Evolutionary conservation across 2,329 filamentous ascomycete genomes (phyloP), one percentile per base, ranked within the genome.

Genomic region (Stylonectria norvegica): DNA sequence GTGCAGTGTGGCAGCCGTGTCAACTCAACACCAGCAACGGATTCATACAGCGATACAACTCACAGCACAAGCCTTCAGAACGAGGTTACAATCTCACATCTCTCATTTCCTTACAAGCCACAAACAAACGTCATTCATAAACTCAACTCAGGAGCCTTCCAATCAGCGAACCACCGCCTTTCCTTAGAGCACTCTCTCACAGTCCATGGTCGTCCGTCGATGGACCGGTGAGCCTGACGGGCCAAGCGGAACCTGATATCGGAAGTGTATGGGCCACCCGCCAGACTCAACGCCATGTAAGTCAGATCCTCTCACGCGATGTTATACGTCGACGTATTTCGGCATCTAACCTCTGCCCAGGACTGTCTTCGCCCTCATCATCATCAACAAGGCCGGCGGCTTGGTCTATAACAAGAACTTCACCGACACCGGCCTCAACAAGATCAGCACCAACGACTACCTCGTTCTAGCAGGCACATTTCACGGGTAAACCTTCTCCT

Each of bases 341-440:
- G 22, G 22, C 8, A 7, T 17, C 30, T 32, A 20, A 36, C 37
- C 29, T 20, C 34, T 20, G 34, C n/a, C 38, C 55, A 97, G 90
- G 93, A 87, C 89, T 52, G 86, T 98, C 65, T 93, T 94, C 67
- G 83, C 90, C 43, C 84, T 98, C 61, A 89, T 97, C 64, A 85
- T 98, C 64, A 95, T 98, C 73, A 97, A 96, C 76, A 98, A 98
- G 77, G 90, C 93, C 50, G 93, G 90, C 45, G 93, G 93, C 57
- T 78, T 98, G 38, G 84, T 98, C 67, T 98, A 95, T 75, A 91
- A 97, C 69, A 88, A 89, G 56, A 87, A 89, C 60, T 97, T 98
- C 66, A 83, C 90, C 58, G 81, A 91, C n/a, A 19, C 15, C 30
- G 87, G 79, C 32, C 78, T 98, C 44, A 86, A 87, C 64, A 89